Base-by-base conservation (phyloP, 306 rosid genomes). In the Pyrus pyrifolia region DNA sequence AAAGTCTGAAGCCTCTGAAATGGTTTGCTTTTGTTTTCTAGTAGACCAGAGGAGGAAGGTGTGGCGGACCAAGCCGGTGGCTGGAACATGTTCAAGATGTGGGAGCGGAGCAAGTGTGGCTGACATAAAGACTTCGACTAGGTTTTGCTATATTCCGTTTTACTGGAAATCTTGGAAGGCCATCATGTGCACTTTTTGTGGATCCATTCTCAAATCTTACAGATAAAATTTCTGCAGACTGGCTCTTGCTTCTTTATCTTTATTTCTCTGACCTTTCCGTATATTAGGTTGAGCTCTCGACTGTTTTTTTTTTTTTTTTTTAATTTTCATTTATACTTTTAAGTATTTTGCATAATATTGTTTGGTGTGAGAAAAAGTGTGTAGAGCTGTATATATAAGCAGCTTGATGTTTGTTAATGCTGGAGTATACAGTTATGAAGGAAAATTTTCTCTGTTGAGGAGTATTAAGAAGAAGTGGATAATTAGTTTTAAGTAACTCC, bases 1-100 rank as follows among this genome's bases (percentile, higher is more conserved):
- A 23, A 59, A 59, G 11, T 12, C 67, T 27, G 7, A 27, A 11
- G 15, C 15, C 14, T 14, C 17, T 25, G 5, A 33, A 45, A 90
- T 93, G 98, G 94, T 89, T 45, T 93, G 92, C 79, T 87, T 93
- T 75, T 93, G 98, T 76, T 93, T 93, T 30, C 81, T 93, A 38
- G 91, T 93, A 65, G 87, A 90, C 76, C 94, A 93, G 72, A 82
- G 68, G 51, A 86, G 80, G 83, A 72, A 82, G 80, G 78, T 91
- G 44, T 66, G 86, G 87, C 81, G 89, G 84, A 87, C 77, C 83
- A 93, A 86, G 82, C 96, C 98, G 73, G 96, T 75, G 77, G 98
- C 98, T 2, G 96, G 98, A 38, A 62, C 85, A 0, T 93, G 98
- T 73, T 85, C 96, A 8, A 76, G 93, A 84, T 93, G 98, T 83